Percentiles rank a stretch among this genome's conserved stretches.
Evolutionary conservation across 441 rosid species (phyloP).

Genomic region (Croton laevigatus): DNA sequence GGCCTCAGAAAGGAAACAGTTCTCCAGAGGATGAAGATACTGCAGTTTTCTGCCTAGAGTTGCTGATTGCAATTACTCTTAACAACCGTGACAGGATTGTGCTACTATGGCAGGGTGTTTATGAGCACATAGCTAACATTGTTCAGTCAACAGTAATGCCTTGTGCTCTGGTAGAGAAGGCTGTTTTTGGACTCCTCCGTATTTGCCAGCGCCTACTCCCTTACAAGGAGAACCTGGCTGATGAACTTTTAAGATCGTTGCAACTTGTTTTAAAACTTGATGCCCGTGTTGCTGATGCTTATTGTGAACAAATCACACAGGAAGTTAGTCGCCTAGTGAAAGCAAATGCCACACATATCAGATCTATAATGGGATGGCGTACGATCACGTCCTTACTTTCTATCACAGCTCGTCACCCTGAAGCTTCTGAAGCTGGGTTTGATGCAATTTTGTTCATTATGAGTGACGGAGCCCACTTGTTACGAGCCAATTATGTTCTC

Average conservation of each 20-base stretch:
- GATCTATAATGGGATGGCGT: slow-evolving; percentile 93
- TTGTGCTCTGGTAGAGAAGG: slow-evolving; percentile 87
- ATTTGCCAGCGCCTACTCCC: slow-evolving; percentile 96
- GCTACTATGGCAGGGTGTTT: slow-evolving; percentile 95
- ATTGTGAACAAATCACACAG: slow-evolving; percentile 87
- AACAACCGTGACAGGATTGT: slow-evolving; percentile 92
- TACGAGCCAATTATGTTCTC: slow-evolving; percentile 72
- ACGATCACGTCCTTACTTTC: slow-evolving; percentile 84
- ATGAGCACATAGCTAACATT: slow-evolving; percentile 92
- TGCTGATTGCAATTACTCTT: slow-evolving; percentile 91
- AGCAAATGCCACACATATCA: slow-evolving; percentile 89
- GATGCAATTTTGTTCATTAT: slow-evolving; percentile 73
- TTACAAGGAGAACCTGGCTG: slow-evolving; percentile 90
- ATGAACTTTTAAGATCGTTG: slow-evolving; percentile 91
- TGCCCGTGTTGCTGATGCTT: slow-evolving; percentile 98
- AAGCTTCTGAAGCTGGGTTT: slow-evolving; percentile 96
- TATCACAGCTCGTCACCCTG: slow-evolving; percentile 91
- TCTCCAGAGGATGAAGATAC: slow-evolving; percentile 97
- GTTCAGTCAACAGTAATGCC: slow-evolving; percentile 98
- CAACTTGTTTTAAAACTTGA: slow-evolving; percentile 96
- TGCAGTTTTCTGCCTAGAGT: slow-evolving; percentile 95
- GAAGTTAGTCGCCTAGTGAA: slow-evolving; percentile 96
- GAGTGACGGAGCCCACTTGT: slow-evolving; percentile 74
- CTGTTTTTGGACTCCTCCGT: slow-evolving; percentile 92
- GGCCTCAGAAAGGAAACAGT: slow-evolving; percentile 76